These are phyloP conservation scores for Pseudopyrenochaeta lycopersici DNA, from an alignment of 2,329 filamentous ascomycete genomes.

Conservation along the genomic window DNA sequence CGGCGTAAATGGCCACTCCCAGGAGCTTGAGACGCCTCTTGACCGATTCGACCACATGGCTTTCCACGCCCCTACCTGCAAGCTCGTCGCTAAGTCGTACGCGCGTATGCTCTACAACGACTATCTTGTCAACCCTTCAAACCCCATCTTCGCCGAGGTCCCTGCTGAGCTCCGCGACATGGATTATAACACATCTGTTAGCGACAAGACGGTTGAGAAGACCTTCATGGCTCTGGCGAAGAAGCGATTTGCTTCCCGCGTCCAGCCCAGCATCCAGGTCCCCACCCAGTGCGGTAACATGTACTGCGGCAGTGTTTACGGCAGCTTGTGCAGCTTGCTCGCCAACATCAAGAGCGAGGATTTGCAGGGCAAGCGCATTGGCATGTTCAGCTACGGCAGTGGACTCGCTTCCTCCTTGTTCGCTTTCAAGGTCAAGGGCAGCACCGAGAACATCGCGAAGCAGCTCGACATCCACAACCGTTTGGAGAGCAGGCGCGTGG, in stretches of 20 bases:
- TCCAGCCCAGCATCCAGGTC: conserved; percentile 60
- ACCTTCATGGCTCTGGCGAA: conserved; percentile 61
- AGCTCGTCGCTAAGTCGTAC: conserved; percentile 64
- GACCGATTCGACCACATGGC: conserved; percentile 65
- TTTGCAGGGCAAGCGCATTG: conserved; percentile 61
- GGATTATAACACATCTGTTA: conserved; percentile 57
- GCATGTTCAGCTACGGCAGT: conserved; percentile 62
- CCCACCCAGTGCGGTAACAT: conserved; percentile 65
- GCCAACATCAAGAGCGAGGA: conserved; percentile 56
- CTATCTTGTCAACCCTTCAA: conserved; percentile 57
- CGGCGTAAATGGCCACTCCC: conserved; percentile 44
- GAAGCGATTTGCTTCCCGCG: conserved; percentile 60
- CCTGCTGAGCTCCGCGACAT: conserved; percentile 58
- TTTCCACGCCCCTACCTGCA: conserved; percentile 65
- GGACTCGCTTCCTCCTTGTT: conserved; percentile 62
- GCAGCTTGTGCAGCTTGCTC: conserved; percentile 58
- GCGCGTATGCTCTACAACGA: conserved; percentile 63
- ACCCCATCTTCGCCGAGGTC: conserved; percentile 60
- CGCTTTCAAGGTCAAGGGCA: conserved; percentile 58
- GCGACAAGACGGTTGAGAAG: conserved; percentile 63
- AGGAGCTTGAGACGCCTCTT: conserved; percentile 55
- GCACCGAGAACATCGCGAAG: conserved; percentile 56
- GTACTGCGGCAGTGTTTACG: conserved; percentile 64
- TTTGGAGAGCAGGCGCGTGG: conserved; percentile 55
- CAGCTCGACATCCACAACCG: conserved; percentile 59